phyloP scores from a whole-genome alignment of 164 flowering plant genomes.

The Magnolia sinica region DNA sequence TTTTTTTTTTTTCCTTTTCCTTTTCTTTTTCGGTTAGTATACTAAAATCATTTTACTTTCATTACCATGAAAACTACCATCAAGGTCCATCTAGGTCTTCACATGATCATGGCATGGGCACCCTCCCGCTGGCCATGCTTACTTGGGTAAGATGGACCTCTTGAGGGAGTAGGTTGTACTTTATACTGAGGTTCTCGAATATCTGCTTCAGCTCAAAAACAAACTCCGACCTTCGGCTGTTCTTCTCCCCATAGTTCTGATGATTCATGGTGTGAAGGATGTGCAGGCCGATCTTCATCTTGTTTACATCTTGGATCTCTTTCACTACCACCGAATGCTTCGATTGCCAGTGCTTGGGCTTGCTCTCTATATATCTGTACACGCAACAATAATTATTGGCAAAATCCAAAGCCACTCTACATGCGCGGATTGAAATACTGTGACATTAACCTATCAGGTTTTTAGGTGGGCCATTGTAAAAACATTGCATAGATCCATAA shows the following conservation, averaged over 20 bases:
- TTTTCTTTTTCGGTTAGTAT: no score
- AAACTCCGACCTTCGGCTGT: conserved; percentile 38
- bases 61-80: no score
- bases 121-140: conserved; percentile 1
- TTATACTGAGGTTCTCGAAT: conserved; percentile 38
- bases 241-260: conserved; percentile 44
- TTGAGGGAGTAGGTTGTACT: conserved; percentile 53
- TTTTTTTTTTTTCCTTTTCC: no score
- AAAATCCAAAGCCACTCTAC: no score
- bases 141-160: conserved; percentile 30
- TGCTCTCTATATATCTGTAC: conserved; percentile 51
- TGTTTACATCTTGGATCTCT: conserved; percentile 46
- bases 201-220: conserved; percentile 44
- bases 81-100: no score
- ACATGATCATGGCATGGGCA: not conserved
- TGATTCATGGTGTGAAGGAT: conserved; percentile 54
- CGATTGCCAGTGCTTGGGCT: conserved; percentile 50
- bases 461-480: not conserved
- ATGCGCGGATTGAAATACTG: no score
- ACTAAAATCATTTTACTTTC: no score
- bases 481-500: no score
- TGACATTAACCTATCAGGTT: no score
- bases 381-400: not conserved
- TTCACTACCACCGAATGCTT: conserved; percentile 36
- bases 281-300: conserved; percentile 39